phyloP scores from a whole-genome alignment of 2,329 filamentous ascomycete species.

The Aureobasidium zeae region DNA sequence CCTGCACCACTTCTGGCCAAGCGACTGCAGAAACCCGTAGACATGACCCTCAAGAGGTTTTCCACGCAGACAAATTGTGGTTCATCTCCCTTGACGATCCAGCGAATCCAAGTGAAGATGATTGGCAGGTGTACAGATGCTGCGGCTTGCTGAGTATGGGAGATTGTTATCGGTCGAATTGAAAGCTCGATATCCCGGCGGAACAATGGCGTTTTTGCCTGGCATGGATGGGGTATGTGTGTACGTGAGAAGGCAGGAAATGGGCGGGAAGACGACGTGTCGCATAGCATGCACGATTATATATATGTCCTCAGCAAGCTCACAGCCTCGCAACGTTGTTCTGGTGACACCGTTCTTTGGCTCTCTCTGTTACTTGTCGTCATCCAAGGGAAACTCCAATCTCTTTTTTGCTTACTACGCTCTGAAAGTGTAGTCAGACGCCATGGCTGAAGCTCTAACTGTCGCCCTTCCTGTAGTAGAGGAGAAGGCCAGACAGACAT shows the following conservation, averaged over 20 bases:
- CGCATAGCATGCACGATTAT: constrained; percentile 5
- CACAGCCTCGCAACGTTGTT: neutral
- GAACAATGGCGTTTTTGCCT: constrained; percentile 13
- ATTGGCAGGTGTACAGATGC: constrained; percentile 1
- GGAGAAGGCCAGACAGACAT: constrained; percentile 7
- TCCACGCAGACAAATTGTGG: neutral
- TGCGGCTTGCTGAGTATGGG: constrained; percentile 1
- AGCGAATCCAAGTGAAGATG: neutral
- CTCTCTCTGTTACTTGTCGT: constrained; percentile 4
- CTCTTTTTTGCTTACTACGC: neutral
- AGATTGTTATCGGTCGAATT: neutral
- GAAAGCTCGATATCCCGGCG: neutral
- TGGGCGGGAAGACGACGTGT: constrained; percentile 1
- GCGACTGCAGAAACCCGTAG: constrained; percentile 9
- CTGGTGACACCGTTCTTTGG: constrained; percentile 4
- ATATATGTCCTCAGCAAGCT: constrained; percentile 1
- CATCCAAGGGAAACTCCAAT: neutral
- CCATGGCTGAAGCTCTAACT: constrained; percentile 11
- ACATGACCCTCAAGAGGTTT: neutral
- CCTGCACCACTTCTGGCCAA: neutral
- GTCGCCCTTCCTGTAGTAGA: constrained; percentile 2
- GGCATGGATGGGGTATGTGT: neutral
- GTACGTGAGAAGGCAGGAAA: neutral
- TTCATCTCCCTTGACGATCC: neutral
- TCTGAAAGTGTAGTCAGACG: neutral